phyloP scores from a whole-genome alignment of 768 basidiomycete species.

The Cyathus striatus region DNA sequence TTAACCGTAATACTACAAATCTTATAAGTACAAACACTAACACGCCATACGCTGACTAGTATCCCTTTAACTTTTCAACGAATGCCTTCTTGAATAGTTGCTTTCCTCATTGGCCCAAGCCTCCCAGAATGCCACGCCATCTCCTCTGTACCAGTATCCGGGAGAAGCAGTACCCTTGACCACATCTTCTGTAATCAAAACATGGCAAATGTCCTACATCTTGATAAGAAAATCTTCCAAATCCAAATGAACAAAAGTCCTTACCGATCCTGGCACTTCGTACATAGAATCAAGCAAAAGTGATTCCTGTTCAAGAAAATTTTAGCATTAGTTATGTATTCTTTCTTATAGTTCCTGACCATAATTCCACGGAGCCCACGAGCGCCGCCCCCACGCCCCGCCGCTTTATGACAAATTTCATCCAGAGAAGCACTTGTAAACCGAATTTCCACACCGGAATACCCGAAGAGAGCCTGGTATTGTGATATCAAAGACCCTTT shows the following conservation, averaged over 20 bases:
- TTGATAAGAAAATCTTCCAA: too few relatives aligned
- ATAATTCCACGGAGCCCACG: conserved; percentile 86
- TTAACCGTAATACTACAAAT: too few relatives aligned
- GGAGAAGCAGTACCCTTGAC: conserved; percentile 61
- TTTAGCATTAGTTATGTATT: not conserved
- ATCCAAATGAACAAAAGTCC: conserved; percentile 2
- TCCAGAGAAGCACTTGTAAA: conserved; percentile 81
- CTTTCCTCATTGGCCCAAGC: conserved; percentile 72
- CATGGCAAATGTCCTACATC: conserved; percentile 68
- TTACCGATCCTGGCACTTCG: conserved; percentile 71
- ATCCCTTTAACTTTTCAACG: not conserved
- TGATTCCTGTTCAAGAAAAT: conserved; percentile 49
- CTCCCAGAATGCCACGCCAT: conserved; percentile 67
- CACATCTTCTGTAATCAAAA: conserved; percentile 72
- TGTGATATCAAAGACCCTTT: conserved; percentile 89
- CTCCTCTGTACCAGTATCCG: conserved; percentile 71
- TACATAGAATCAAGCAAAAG: conserved; percentile 90
- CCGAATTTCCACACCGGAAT: conserved; percentile 79
- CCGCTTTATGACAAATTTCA: conserved; percentile 76
- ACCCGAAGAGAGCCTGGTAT: conserved; percentile 78
- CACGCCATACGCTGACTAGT: not conserved
- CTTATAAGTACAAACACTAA: not conserved
- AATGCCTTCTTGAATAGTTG: conserved; percentile 12
- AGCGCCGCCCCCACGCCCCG: conserved; percentile 83
- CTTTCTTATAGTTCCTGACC: conserved; percentile 33